Conservation (phyloP, 2,329 filamentous ascomycete genomes). For the Claviceps sp. region DNA sequence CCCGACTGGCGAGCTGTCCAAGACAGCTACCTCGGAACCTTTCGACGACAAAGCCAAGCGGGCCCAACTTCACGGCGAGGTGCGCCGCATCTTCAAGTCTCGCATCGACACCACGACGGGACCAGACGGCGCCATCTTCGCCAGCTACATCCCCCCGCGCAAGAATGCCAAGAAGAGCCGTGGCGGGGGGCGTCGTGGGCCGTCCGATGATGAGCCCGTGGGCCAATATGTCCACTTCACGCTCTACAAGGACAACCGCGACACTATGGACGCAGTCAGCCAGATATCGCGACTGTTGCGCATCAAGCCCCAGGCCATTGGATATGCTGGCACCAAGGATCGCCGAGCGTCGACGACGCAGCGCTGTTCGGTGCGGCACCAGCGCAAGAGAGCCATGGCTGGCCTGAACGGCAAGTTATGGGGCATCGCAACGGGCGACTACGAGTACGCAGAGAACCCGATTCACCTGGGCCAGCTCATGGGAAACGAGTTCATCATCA, state of each 20-base stretch:
- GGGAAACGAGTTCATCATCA: constrained; percentile 90
- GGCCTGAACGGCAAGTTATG: constrained; percentile 49
- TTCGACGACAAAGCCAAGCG: constrained; percentile 32
- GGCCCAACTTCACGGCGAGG: constrained; percentile 39
- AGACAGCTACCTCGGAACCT: constrained; percentile 25
- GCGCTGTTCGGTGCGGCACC: constrained; percentile 51
- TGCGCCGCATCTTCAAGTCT: constrained; percentile 70
- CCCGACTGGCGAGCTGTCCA: constrained; percentile 15
- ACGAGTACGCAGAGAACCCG: constrained; percentile 56
- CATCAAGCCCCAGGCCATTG: constrained; percentile 61
- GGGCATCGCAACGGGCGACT: constrained; percentile 63
- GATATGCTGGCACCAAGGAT: constrained; percentile 77
- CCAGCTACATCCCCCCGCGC: constrained; percentile 44
- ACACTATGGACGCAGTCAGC: constrained; percentile 82
- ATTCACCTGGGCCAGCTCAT: constrained; percentile 71
- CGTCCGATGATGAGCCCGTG: constrained; percentile 22
- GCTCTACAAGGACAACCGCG: constrained; percentile 91
- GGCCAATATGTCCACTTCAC: constrained; percentile 83
- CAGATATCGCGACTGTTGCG: constrained; percentile 64
- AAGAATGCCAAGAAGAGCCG: constrained; percentile 18
- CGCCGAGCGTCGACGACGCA: constrained; percentile 77
- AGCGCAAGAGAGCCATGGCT: constrained; percentile 45
- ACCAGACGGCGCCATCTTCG: constrained; percentile 45
- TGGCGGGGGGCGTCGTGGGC: constrained; percentile 13
- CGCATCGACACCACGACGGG: constrained; percentile 63